A percentile compares a stretch with the other conserved stretches of the same genome.
Evolutionary conservation across 169 alveolate genomes (phyloP).

Genomic region (Plasmodium fragile): DNA sequence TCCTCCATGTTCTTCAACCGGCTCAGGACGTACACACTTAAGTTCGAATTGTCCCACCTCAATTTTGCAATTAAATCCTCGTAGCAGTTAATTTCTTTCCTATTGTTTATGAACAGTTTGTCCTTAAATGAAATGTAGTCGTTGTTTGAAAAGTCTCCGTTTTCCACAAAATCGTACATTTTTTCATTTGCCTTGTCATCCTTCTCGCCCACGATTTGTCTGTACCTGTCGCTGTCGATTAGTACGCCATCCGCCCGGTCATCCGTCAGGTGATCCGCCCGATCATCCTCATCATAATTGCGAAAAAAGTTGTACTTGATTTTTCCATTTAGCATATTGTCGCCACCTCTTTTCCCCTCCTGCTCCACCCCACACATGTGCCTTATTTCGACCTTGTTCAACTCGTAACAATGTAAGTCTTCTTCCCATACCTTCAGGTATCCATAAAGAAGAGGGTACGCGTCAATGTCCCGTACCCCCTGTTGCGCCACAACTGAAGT

Average conservation of each 20-base stretch:
- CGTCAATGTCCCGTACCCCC: neutral
- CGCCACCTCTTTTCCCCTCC: neutral
- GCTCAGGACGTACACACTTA: slow-evolving; percentile 20
- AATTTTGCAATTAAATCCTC: slow-evolving; percentile 7
- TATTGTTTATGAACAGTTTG: slow-evolving; percentile 45
- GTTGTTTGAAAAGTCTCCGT: neutral
- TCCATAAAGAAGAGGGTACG: neutral
- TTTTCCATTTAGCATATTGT: neutral
- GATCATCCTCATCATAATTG: neutral
- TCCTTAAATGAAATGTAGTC: slow-evolving; percentile 66
- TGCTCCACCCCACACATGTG: neutral
- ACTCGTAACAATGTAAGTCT: slow-evolving; percentile 61
- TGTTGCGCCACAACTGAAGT: neutral
- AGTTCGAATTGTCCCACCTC: neutral
- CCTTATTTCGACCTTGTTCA: slow-evolving; percentile 31
- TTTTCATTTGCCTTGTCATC: neutral
- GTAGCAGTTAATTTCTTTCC: slow-evolving; percentile 40
- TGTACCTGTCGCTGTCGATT: slow-evolving; percentile 28
- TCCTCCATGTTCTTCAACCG: slow-evolving; percentile 15
- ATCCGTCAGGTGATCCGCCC: neutral
- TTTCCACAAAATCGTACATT: neutral
- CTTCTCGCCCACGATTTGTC: neutral
- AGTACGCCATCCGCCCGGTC: neutral
- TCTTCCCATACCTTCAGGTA: slow-evolving; percentile 53
- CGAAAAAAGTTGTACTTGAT: slow-evolving; percentile 7